Percentiles rank a stretch among this genome's conserved stretches.
Evolutionary conservation across 352 stramenopile genomes (phyloP).

Genomic region (Pythium utonaiense): DNA sequence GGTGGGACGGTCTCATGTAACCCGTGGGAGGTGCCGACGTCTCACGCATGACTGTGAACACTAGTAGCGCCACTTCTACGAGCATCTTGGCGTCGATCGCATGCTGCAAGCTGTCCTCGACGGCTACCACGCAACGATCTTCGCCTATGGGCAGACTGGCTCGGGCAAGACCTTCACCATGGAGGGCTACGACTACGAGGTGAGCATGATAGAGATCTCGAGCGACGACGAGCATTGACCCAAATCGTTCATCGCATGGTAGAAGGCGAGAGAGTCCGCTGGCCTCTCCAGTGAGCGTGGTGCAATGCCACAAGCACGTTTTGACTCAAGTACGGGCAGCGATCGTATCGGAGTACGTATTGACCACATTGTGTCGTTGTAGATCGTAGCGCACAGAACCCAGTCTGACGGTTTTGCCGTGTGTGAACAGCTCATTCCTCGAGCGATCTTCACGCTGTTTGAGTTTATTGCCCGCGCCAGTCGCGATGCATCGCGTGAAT

Average conservation of each 20-base stretch:
- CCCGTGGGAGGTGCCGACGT: not conserved
- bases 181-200: slow-evolving; percentile 61
- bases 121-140: slow-evolving; percentile 49
- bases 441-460: slow-evolving; percentile 44
- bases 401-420: too few species aligned
- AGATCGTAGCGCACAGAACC: too few species aligned
- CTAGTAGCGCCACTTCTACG: slow-evolving; percentile 38
- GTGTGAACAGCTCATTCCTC: slow-evolving; percentile 39
- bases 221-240: too few species aligned
- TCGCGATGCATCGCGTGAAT: slow-evolving; percentile 27
- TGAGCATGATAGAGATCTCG: too few species aligned
- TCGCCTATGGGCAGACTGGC: slow-evolving; percentile 55
- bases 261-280: slow-evolving; percentile 5
- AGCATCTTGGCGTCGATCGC: slow-evolving; percentile 30
- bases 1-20: slow-evolving; percentile 12
- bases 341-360: slow-evolving; percentile 34
- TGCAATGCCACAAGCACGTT: slow-evolving; percentile 13
- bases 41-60: not conserved
- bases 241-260: not conserved
- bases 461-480: slow-evolving; percentile 22
- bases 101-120: slow-evolving; percentile 36
- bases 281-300: not conserved
- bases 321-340: slow-evolving; percentile 3
- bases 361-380: too few species aligned
- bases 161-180: slow-evolving; percentile 65